Evolutionary conservation across 768 basidiomycete species (phyloP).

Genomic region (Termitomyces sp.): DNA sequence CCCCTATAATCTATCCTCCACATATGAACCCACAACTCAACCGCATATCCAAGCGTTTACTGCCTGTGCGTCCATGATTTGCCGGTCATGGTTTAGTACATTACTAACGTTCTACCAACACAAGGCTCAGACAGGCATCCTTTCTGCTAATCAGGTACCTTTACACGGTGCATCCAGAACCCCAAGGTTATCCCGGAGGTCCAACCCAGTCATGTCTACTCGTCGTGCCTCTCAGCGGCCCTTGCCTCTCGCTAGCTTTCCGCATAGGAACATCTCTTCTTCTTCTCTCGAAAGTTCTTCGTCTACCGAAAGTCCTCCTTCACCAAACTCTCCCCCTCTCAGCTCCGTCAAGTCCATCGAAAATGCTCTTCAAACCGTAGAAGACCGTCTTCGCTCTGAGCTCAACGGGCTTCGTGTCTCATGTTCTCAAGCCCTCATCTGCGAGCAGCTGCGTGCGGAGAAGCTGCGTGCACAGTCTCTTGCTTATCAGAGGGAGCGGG

Average conservation of each 20-base stretch:
- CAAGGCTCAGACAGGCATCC: background rate
- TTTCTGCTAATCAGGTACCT: background rate
- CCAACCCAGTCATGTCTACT: background rate
- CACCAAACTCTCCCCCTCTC: background rate
- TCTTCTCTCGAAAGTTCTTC: background rate
- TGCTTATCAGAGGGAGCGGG: slow-evolving; percentile 28
- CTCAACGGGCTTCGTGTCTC: slow-evolving; percentile 24
- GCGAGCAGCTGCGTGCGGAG: slow-evolving; percentile 27
- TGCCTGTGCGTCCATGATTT: background rate
- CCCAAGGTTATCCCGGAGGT: background rate
- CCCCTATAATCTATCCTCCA: background rate
- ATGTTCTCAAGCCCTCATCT: slow-evolving; percentile 22
- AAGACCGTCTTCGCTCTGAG: slow-evolving; percentile 24
- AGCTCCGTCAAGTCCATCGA: slow-evolving; percentile 18
- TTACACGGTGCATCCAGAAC: slow-evolving; percentile 8
- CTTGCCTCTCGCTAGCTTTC: background rate
- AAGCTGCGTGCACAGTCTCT: slow-evolving; percentile 24
- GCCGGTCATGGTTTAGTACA: background rate
- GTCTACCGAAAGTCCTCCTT: background rate
- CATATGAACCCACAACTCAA: background rate
- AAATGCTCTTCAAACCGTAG: slow-evolving; percentile 23
- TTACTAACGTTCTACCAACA: background rate
- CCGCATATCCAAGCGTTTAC: background rate
- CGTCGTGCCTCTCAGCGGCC: background rate
- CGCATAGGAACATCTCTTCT: background rate